These are phyloP conservation scores for Retiboletus flavoniger DNA, from an alignment of 1,284 basidiomycete genomes.

Conservation along the genomic window DNA sequence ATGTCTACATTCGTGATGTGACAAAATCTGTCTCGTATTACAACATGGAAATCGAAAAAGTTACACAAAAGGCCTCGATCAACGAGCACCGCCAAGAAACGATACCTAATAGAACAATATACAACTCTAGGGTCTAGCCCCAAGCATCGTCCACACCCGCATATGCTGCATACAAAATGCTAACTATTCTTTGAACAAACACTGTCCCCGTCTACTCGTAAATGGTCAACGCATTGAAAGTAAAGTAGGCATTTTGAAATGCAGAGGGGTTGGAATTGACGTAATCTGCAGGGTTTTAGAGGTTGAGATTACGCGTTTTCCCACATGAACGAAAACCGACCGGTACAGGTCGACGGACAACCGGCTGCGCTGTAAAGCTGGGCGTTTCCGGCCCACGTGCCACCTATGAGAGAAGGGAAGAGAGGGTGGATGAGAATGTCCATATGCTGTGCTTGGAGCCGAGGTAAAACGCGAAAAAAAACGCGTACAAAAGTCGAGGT, in stretches of 20 bases:
- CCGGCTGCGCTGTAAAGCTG: constrained; percentile 28
- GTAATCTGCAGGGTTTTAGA: constrained; percentile 8
- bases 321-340: constrained; percentile 23
- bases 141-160: background rate
- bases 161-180: background rate
- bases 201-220: constrained; percentile 12
- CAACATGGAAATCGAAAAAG: background rate
- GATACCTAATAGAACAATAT: background rate
- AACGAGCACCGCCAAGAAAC: background rate
- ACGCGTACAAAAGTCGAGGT: constrained; percentile 27
- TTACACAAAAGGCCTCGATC: background rate
- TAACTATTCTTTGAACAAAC: background rate
- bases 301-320: background rate
- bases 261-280: constrained; percentile 16
- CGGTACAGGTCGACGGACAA: constrained; percentile 36
- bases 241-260: constrained; percentile 23
- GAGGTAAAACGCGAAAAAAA: background rate
- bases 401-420: constrained; percentile 26
- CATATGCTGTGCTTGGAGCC: background rate
- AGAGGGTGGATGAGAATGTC: background rate
- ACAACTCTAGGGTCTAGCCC: background rate
- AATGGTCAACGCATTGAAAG: constrained; percentile 21
- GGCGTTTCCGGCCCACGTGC: constrained; percentile 41
- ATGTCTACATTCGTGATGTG: background rate
- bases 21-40: background rate